Evolutionary conservation across 106 monocot species (phyloP), one percentile per base, ranked within the genome.

Genomic region (Gastrodia elata): DNA sequence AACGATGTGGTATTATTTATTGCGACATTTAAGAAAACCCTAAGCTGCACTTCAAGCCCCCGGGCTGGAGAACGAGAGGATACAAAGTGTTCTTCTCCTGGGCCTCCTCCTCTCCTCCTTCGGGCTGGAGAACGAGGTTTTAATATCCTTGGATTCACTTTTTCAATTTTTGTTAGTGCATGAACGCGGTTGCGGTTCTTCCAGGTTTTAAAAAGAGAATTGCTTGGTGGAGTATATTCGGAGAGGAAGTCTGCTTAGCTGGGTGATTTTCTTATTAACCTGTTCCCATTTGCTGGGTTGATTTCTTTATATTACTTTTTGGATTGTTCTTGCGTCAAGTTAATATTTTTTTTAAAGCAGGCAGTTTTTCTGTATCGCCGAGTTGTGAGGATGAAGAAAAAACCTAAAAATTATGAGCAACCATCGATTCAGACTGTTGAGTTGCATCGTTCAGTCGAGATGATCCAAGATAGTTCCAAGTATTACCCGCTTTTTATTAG

Each of bases 381-480:
- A 32, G 14, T 30, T 61, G 26, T 64, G 33, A 11, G 61, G 32
- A 44, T 65, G 65, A 24, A 32, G 8, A 34, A 28, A n/a, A 44
- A 22, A 2, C 4, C 32, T 42, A 40, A 33, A 5, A 3, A 65
- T 33, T n/a, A n/a, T 28, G 7, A 44, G 18, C 75, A 75, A 33
- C 8, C 10, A 42, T 65, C 30, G 30, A 39, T 16, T 41, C 16
- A 26, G 59, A 64, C 26, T 61, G 26, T 28, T 65, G 10, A 25
- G 36, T 57, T 38, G 22, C 25, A 64, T 3, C 64, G 30, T 0
- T 16, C 40, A 36, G 43, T 59, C n/a, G 52, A 52, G 10, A 43
- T 33, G 38, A 56, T 68, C 65, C 38, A 52, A 52, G 73, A 68
- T 30, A 38, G 26, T 1, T 79, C 13, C 30, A 52, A 68, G 79